A percentile compares a stretch with the other conserved stretches of the same genome.
Evolutionary conservation across 192 early-diverging fungal genomes (phyloP).

Genomic region (Kappamyces sp.): DNA sequence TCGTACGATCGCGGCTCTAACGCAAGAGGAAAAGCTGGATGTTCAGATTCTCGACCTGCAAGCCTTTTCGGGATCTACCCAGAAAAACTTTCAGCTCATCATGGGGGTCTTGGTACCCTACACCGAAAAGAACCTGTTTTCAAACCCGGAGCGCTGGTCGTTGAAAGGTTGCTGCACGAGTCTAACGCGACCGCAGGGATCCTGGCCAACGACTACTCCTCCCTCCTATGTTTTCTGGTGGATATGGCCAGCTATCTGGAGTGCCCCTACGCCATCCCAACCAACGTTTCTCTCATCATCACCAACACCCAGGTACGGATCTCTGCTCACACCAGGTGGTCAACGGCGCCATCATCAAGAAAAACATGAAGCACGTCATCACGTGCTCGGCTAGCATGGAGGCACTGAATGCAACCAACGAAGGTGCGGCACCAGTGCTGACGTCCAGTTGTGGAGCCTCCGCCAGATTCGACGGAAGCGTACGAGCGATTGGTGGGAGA

Average conservation of each 20-base stretch:
- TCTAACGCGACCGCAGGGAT: slow-evolving; percentile 6
- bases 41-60: slow-evolving; percentile 17
- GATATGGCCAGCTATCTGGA: slow-evolving; percentile 26
- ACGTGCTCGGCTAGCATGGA: slow-evolving; percentile 13
- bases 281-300: slow-evolving; percentile 23
- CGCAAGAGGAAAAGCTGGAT: slow-evolving; percentile 22
- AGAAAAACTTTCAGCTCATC: slow-evolving; percentile 19
- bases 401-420: slow-evolving; percentile 1
- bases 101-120: slow-evolving; percentile 17
- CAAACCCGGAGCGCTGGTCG: slow-evolving; percentile 21
- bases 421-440: slow-evolving; percentile 3
- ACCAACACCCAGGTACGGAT: slow-evolving; percentile 20
- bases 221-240: slow-evolving; percentile 25
- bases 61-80: slow-evolving; percentile 20
- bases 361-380: slow-evolving; percentile 27
- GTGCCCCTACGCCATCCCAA: slow-evolving; percentile 28
- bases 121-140: slow-evolving; percentile 21
- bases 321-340: slow-evolving; percentile 19
- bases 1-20: slow-evolving; percentile 5
- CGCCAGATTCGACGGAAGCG: slow-evolving; percentile 16
- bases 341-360: slow-evolving; percentile 24
- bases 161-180: slow-evolving; percentile 15
- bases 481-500: slow-evolving; percentile 26
- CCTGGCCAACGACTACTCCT: slow-evolving; percentile 22
- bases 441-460: not conserved